Evolutionary conservation across 2,329 filamentous ascomycete genomes (phyloP), one percentile per base, ranked within the genome.

Genomic region (Pseudocercospora crystallina): DNA sequence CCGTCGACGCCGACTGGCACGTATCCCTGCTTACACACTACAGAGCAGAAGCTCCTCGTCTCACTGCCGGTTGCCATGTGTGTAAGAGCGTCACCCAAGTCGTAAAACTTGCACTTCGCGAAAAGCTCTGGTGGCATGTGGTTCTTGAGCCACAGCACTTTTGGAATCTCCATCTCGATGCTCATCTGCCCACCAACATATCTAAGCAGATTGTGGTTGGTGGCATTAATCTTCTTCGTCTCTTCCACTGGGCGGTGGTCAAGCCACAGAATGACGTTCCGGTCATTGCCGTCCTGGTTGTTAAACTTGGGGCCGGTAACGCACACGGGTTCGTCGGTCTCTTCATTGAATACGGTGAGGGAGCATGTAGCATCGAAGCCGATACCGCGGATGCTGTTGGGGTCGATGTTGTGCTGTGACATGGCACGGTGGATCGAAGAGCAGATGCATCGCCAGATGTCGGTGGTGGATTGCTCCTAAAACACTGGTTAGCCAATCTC

Each of bases 351-450:
- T 61, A 97, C 91, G 30, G 91, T 83, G 26, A 99, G 82, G 13
- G 94, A 99, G 78, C 94, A 99, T n/a, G 94, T 99, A 15, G 94
- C 94, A 70, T 99, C 94, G 71, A 99, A 97, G 46, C 94, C 94
- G 65, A 99, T 90, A 51, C 94, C 94, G 61, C 87, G 87, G 63
- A 99, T 86, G 32, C 82, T 84, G 56, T 75, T 76, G 4, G 85
- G 81, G 63, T 92, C 84, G 60, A 95, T 85, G 61, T 85, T 85
- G 60, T 92, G 87, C 70, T 96, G 86, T 66, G 80, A 81, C 64
- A 97, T 81, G 38, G 91, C 90, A 45, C 85, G 81, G 64, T 90
- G 86, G 33, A 96, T 90, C 36, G 90, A 94, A 54, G 83, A 80
- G 75, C 91, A 96, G 69, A 99, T 96, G 72, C 90, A 92, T 58